Base-by-base conservation (phyloP, 192 early-diverging fungal species). In the Chytriomyces sp. region DNA sequence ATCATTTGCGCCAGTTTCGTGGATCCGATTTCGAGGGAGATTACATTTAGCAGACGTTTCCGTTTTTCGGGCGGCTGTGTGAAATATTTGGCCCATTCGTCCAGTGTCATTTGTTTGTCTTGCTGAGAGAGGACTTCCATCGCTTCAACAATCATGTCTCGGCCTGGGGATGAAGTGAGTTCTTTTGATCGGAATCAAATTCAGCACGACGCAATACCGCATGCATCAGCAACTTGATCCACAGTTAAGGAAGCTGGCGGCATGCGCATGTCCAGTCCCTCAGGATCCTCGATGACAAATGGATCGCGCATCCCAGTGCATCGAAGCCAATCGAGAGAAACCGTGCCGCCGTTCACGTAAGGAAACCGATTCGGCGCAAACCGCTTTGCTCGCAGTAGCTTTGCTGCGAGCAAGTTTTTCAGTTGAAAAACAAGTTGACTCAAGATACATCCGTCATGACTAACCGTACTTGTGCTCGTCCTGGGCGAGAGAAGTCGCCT, bases 11-110 rank as follows among this genome's bases (percentile, higher is more conserved):
- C 93, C 35, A 97, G 85, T 28, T 85, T 74, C 7, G 92, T 94
- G 16, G 88, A 86, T 18, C 93, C 89, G 53, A 97, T 89, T 78
- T 97, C 96, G 16, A 97, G 82, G 68, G 92, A 94, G 66, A 95
- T 97, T 62, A 86, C 94, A 85, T 96, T 96, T 64, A 94, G 85
- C 6, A 96, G 88, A 59, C 91, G 80, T 61, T 89, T 86, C 61
- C 93, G 85, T 48, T 91, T 84, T 61, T 84, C 79, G 3, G 71
- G 71, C 16, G 84, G 76, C 1, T 84, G 81, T 47, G 89, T 79
- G 72, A 91, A 94, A 81, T 96, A 97, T 20, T 89, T 85, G 11
- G 94, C 92, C 94, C 94, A 97, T 50, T 87, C 83, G n/a, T 87
- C 87, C 81, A 97, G 78, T 6, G 92, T 92, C 95, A 91, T 92